Base-by-base conservation (phyloP, 495 filamentous ascomycete genomes). In the Aspergillus sparsus region DNA sequence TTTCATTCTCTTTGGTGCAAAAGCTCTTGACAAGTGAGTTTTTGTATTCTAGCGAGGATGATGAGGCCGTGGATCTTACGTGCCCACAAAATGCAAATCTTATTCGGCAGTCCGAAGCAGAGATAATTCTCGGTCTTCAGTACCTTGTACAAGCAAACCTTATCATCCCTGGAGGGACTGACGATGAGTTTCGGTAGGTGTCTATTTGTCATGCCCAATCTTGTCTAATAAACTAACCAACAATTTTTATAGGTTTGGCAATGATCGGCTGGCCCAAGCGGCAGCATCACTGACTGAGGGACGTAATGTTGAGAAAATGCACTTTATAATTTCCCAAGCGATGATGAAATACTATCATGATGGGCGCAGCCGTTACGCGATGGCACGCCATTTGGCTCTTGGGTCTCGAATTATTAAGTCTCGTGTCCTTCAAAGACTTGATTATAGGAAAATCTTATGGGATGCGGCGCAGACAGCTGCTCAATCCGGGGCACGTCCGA, bases 211-310 rank as follows among this genome's bases (percentile, higher is more conserved):
- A 33, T 39, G 15, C 11, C 21, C 21, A 27, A 37, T 33, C 6
- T 46, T 45, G 51, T 16, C 12, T 31, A 52, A 9, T 16, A 16
- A 55, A 13, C 44, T 39, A 44, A 55, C 39, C 44, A 39, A 39
- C n/a, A 27, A 49, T 18, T 31, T 21, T 18, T n/a, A 34, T 67
- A 86, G 87, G 33, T 95, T 95, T 66, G 84, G 83, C 35, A 91
- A 97, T 70, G 92, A 97, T 70, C 83, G 91, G 42, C 91, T 93
- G 67, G 78, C 90, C 35, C 85, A 87, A 70, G 91, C 90, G 31
- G 86, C 90, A 10, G 77, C 83, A n/a, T 73, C 77, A 3, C 76
- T 96, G 54, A 84, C 80, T 41, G 87, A 92, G 74, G 86, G 84
- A 61, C 74, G 73, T 31, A 83, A 89, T 57, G 76, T 83, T 21